Base-by-base conservation (phyloP, 257 asterid species). In the Solanum virginianum region DNA sequence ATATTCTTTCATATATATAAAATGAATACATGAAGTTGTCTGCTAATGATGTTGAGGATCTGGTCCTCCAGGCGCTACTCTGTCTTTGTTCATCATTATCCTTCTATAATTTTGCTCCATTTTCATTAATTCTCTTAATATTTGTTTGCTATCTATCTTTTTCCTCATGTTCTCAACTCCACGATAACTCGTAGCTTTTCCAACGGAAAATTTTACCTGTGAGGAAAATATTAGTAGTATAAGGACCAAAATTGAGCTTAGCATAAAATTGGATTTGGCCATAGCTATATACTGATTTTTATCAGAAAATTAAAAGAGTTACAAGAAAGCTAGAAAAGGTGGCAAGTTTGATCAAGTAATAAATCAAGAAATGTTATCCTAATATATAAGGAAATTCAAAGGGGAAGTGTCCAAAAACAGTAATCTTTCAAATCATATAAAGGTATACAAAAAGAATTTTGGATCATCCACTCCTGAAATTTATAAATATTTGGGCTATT, bases 41-140 rank as follows among this genome's bases (percentile, higher is more conserved):
- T 36, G 81, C 65, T 88, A 88, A 85, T 93, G 93, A 83, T 93
- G 93, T 65, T 90, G 93, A 84, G 93, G 92, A 74, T 74, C 81
- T 47, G 81, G 81, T 8, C 81, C 81, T 74, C 81, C 81, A 82
- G 96, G 96, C 10, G 88, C 90, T 82, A 79, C 83, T 88, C 89
- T 88, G 17, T 80, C 89, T 12, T 22, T 77, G 39, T 80, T 88
- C n/a, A 51, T 55, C 81, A 87, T 66, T n/a, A 65, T 39, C 74
- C 88, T 82, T 83, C 86, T 88, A 54, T 71, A 16, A 39, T 47
- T 82, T 55, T 75, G 87, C 49, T 77, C 77, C 66, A 60, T 45
- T 12, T 47, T 85, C 87, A 71, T 87, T 66, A 90, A 66, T 74
- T 85, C 82, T 8, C 29, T 86, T 57, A 90, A 87, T 14, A 89